These are phyloP conservation scores for Xylaria digitata DNA, from an alignment of 2,329 filamentous ascomycete genomes.

Conservation along the genomic window DNA sequence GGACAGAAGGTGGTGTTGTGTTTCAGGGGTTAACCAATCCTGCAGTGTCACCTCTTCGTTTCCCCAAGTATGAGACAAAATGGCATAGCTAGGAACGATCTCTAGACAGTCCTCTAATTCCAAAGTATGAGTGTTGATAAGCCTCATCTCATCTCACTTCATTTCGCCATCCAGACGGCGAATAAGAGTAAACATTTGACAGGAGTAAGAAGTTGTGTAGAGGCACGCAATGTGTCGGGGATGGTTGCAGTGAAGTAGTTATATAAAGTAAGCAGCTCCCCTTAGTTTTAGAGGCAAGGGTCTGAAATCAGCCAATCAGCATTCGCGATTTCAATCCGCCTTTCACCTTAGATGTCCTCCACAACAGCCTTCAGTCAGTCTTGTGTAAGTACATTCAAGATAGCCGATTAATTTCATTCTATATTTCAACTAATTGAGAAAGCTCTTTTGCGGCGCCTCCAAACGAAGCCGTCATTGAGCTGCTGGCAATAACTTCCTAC, in stretches of 20 bases:
- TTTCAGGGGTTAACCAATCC: constrained; percentile 14
- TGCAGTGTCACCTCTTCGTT: constrained; percentile 23
- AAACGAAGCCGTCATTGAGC: too few species aligned
- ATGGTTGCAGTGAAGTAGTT: neutral
- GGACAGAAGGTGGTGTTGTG: constrained; percentile 5
- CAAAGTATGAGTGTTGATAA: constrained; percentile 22
- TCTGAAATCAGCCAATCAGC: too few species aligned
- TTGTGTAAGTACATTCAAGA: too few species aligned
- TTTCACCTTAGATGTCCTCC: too few species aligned
- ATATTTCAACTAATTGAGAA: too few species aligned
- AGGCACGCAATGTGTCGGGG: neutral
- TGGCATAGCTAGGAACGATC: constrained; percentile 20
- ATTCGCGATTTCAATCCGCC: too few species aligned
- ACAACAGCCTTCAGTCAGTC: too few species aligned
- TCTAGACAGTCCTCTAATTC: constrained; percentile 27
- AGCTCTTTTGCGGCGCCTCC: too few species aligned
- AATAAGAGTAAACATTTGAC: neutral
- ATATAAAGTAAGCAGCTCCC: neutral
- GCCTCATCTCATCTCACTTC: constrained; percentile 21
- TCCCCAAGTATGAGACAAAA: constrained; percentile 28
- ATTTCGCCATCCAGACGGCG: neutral
- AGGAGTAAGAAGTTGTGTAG: neutral
- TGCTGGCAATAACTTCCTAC: too few species aligned
- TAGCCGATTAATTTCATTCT: too few species aligned
- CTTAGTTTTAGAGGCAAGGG: neutral